Conservation (phyloP, 371 early-diverging fungal species). For the Saksenaea oblongispora region DNA sequence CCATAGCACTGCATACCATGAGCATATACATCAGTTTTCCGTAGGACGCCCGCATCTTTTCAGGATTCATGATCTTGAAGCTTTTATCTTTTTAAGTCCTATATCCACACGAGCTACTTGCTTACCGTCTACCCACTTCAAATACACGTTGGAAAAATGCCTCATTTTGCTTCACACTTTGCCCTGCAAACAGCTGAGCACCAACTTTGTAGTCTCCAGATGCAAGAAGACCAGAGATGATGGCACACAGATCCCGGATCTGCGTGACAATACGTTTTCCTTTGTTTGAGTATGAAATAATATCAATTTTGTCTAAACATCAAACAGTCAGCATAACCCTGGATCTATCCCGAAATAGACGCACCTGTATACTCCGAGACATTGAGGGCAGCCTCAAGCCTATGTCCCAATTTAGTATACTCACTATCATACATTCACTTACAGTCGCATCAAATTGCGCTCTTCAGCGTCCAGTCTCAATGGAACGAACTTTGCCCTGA, state of each 20-base stretch:
- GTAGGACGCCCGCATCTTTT: constrained; percentile 93
- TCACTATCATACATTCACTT: constrained; percentile 11
- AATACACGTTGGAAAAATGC: constrained; percentile 87
- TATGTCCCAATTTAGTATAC: constrained; percentile 9
- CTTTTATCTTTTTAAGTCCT: constrained; percentile 8
- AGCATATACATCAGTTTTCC: constrained; percentile 95
- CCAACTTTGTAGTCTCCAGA: constrained; percentile 84
- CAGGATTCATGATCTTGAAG: constrained; percentile 98
- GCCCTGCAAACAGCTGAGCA: constrained; percentile 80
- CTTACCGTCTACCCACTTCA: constrained; percentile 90
- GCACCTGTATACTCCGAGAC: constrained; percentile 73
- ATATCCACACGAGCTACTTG: neutral
- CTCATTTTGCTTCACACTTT: constrained; percentile 79
- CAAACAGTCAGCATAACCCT: neutral
- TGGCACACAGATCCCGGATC: constrained; percentile 92
- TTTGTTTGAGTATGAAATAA: constrained; percentile 82
- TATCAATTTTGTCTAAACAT: constrained; percentile 86
- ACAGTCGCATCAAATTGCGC: constrained; percentile 84
- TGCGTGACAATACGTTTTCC: constrained; percentile 88
- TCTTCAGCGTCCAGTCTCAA: constrained; percentile 85
- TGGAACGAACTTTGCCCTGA: constrained; percentile 86
- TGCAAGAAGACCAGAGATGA: constrained; percentile 87
- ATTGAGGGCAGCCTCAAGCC: constrained; percentile 88
- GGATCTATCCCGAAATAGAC: neutral
- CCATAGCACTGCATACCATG: constrained; percentile 44